Evolutionary conservation across 2,329 filamentous ascomycete genomes (phyloP).

Genomic region (Dactylellina drechsleri): DNA sequence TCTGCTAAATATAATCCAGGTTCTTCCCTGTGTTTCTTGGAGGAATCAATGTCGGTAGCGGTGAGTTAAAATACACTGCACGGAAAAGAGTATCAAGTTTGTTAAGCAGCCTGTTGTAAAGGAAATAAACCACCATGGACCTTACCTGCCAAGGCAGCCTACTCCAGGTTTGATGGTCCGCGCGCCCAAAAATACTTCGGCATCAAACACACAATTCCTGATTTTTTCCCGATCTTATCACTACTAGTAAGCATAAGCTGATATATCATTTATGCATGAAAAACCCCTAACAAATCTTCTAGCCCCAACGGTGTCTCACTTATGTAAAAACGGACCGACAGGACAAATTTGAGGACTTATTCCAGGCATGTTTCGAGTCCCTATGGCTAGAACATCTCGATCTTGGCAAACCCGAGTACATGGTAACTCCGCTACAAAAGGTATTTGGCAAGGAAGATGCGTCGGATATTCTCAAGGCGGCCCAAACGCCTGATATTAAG

Average conservation of each 20-base stretch:
- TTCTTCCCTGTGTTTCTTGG: conserved; percentile 75
- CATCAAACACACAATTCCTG: conserved; percentile 58
- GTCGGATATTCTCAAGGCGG: conserved; percentile 67
- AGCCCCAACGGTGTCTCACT: not conserved
- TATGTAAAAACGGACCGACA: conserved; percentile 68
- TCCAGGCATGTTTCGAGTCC: conserved; percentile 67
- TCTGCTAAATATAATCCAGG: conserved; percentile 6
- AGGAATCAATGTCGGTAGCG: conserved; percentile 68
- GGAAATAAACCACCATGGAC: conserved; percentile 13
- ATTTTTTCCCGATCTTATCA: conserved; percentile 68
- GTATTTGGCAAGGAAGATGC: conserved; percentile 63
- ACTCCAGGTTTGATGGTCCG: conserved; percentile 2
- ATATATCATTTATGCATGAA: not conserved
- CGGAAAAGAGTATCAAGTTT: no score
- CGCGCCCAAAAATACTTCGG: conserved; percentile 8
- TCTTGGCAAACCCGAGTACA: conserved; percentile 69
- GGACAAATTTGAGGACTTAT: conserved; percentile 60
- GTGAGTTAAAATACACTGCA: not conserved
- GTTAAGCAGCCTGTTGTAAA: not conserved
- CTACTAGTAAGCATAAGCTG: conserved; percentile 62
- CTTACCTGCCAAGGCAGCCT: not conserved
- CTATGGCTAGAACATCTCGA: conserved; percentile 73
- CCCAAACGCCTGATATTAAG: conserved; percentile 66
- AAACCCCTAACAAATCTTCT: not conserved
- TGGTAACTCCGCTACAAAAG: conserved; percentile 63